Percentiles rank a stretch among this genome's conserved stretches.
phyloP scores from a whole-genome alignment of 192 early-diverging fungal genomes.

The Paraglomus occultum region DNA sequence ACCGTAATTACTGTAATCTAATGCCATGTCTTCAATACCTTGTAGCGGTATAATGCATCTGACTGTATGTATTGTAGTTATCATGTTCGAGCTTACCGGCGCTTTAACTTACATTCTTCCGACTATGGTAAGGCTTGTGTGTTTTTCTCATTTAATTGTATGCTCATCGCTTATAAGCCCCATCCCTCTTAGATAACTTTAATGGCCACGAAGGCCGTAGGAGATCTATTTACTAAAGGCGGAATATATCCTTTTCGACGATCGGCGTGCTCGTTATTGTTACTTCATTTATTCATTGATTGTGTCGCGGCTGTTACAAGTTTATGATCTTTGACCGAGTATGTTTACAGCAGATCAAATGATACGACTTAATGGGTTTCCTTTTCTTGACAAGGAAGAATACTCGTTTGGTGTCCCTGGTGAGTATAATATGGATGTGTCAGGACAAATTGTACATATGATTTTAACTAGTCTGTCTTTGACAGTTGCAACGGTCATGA shows the following conservation, averaged over 20 bases:
- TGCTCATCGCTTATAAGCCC: neutral
- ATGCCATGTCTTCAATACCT: neutral
- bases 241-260: constrained; percentile 51
- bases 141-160: neutral
- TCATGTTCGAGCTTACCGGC: constrained; percentile 99
- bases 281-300: neutral
- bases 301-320: too few relatives aligned
- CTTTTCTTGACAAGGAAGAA: constrained; percentile 74
- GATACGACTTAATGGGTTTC: constrained; percentile 74
- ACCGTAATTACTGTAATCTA: too few relatives aligned
- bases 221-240: constrained; percentile 69
- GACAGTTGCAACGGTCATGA: constrained; percentile 56
- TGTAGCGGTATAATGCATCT: constrained; percentile 42
- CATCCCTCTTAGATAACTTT: constrained; percentile 55
- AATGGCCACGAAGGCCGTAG: constrained; percentile 73
- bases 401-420: constrained; percentile 58
- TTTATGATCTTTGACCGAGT: constrained; percentile 4
- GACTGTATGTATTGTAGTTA: constrained; percentile 82
- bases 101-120: constrained; percentile 87
- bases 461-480: constrained; percentile 16
- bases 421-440: constrained; percentile 13
- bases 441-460: constrained; percentile 6
- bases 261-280: neutral
- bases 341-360: constrained; percentile 60
- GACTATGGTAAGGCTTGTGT: constrained; percentile 43